These are phyloP conservation scores for Phytophthora vignae DNA, from an alignment of 352 stramenopile genomes.

Conservation along the genomic window DNA sequence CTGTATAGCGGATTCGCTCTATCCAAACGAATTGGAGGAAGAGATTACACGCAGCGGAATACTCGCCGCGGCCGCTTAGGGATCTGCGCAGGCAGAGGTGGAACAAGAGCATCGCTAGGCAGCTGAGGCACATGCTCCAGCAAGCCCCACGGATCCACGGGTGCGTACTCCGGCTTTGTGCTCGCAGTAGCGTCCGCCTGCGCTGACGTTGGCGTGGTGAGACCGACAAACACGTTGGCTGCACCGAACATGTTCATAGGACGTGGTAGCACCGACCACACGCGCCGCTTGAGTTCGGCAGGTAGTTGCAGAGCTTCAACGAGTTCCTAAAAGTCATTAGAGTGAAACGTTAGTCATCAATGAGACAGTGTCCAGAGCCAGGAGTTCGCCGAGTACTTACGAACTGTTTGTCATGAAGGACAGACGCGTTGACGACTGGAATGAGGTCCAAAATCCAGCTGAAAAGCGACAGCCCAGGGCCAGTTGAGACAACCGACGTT, in stretches of 20 bases:
- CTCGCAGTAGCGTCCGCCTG: constrained; percentile 35
- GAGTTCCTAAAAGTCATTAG: constrained; percentile 58
- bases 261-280: constrained; percentile 79
- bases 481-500: constrained; percentile 68
- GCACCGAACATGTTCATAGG: constrained; percentile 42
- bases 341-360: constrained; percentile 20
- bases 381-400: constrained; percentile 45
- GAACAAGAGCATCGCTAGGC: constrained; percentile 69
- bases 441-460: constrained; percentile 90
- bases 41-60: constrained; percentile 72
- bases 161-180: constrained; percentile 36
- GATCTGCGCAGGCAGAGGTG: constrained; percentile 46
- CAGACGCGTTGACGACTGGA: constrained; percentile 73
- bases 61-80: constrained; percentile 68
- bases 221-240: constrained; percentile 37
- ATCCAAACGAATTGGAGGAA: constrained; percentile 4
- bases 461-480: constrained; percentile 78
- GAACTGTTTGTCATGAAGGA: constrained; percentile 80
- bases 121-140: constrained; percentile 76
- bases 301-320: constrained; percentile 71
- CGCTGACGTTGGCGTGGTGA: constrained; percentile 22
- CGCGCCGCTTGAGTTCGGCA: constrained; percentile 60
- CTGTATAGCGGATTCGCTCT: not conserved
- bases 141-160: constrained; percentile 81
- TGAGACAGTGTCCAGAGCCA: not conserved